Evolutionary conservation across 1,284 basidiomycete genomes (phyloP), one percentile per base, ranked within the genome.

Genomic region (Ustilago hordei): DNA sequence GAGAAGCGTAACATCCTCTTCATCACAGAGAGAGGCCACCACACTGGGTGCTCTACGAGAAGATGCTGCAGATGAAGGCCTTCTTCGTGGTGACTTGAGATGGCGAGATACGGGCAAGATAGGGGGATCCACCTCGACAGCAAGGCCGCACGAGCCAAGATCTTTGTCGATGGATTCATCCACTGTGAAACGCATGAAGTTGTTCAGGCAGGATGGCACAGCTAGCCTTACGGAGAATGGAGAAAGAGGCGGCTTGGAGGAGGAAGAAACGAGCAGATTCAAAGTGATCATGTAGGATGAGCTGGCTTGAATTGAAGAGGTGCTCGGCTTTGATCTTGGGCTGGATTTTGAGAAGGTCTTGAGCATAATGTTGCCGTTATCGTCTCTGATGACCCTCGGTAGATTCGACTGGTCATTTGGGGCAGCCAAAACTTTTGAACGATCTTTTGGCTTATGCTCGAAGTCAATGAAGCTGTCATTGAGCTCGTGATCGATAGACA

Each of bases 121-220:
- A 1, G 66, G 64, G 23, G 75, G 71, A 54, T 74, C 71, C 34
- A 74, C 64, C 32, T 78, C 75, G 32, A 78, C 75, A 8, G 60
- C 64, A 34, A 77, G 64, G n/a, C 64, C 63, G 2, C 50, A 34
- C 54, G 45, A 34, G 0, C 66, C 56, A 17, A 58, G 48, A 11
- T 60, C 34, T 34, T 23, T 35, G 58, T 57, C 57, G 34, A 77
- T 65, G 19, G 72, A 64, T 12, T 75, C 71, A 45, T 78, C 75
- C 9, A 75, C 60, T 2, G 61, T 70, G 54, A 78, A 69, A 15
- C 57, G 72, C 58, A 78, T 34, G 48, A 55, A 75, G 31, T 78
- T 78, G 62, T 75, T 75, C 17, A 75, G 34, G 35, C 75, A 78
- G 55, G 61, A 60, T 0, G 75, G 75, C 8, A 69, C 60, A 0